phyloP scores from a whole-genome alignment of 1,139 yeast genomes.

The Diutina sp. region DNA sequence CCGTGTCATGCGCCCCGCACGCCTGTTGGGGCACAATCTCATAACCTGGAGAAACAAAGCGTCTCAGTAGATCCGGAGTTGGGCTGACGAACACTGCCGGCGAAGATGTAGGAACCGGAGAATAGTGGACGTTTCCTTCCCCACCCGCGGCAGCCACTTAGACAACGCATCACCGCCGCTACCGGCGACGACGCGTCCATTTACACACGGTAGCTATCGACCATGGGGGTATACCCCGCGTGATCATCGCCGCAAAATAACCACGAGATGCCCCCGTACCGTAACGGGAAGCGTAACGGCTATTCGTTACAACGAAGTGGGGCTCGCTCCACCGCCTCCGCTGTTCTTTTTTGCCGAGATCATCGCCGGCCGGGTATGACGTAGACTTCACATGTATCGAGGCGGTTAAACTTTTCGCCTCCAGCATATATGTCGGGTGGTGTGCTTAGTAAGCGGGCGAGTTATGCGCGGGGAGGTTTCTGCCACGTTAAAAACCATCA shows the following conservation, averaged over 20 bases:
- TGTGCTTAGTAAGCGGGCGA: not conserved
- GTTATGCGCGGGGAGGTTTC: not conserved
- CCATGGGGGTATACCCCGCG: too few relatives aligned
- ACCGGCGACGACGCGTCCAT: not conserved
- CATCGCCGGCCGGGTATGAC: not conserved
- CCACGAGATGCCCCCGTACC: too few relatives aligned
- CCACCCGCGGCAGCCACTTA: not conserved
- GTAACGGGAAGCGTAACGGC: too few relatives aligned
- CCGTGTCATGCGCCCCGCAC: not conserved
- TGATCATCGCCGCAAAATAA: too few relatives aligned
- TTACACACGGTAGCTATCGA: too few relatives aligned
- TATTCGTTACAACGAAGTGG: not conserved
- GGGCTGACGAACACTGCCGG: not conserved
- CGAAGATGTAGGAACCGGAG: not conserved
- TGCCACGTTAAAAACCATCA: not conserved
- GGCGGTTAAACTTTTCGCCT: not conserved
- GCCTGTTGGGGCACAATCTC: not conserved
- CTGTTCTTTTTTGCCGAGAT: not conserved
- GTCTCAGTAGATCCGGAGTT: not conserved
- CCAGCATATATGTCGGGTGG: not conserved
- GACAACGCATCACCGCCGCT: not conserved
- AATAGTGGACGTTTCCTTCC: not conserved
- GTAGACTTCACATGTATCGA: not conserved
- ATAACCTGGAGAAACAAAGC: not conserved
- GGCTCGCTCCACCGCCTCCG: not conserved